Base-by-base conservation (phyloP, 345 rosid species). In the Citrus trifoliata region DNA sequence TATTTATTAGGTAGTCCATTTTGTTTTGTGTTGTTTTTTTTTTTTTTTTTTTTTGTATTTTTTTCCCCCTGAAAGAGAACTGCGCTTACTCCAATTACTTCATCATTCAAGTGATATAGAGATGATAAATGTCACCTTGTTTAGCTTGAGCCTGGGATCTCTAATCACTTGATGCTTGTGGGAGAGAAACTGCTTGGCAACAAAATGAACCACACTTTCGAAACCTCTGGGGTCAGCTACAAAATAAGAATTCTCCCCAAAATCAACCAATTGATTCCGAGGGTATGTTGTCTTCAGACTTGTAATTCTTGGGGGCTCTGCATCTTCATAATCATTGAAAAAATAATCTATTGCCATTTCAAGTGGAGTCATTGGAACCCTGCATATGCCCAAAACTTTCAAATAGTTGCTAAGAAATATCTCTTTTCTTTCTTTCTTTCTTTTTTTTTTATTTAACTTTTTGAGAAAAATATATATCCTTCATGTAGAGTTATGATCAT, bases 311-410 rank as follows among this genome's bases (percentile, higher is more conserved):
- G 85, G 88, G 6, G 88, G 87, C 70, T 85, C 85, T 51, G 78
- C 81, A 65, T 79, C 80, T 60, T 82, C 82, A 56, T 42, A 85
- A 63, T 82, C 88, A 68, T 82, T 67, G 73, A 74, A 61, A 48
- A 32, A 85, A 74, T 64, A 82, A 61, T 85, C 87, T 13, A 85
- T 53, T 48, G 76, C 83, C 85, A 77, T 85, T 63, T 85, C 87
- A 5, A 85, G 83, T 21, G 87, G 85, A 8, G 70, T 80, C 58
- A 40, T 73, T 0, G 87, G 85, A 13, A 67, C 79, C 28, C 85
- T 85, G 65, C 42, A 32, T 12, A 16, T 46, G 51, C 51, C 51
- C 51, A 46, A 13, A 46, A 13, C 0, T 46, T 12, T 46, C 51
- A 46, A 46, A 13, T 46, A 46, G 14, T 46, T 46, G 0, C 18